Conservation (phyloP, 495 filamentous ascomycete species). For the Aspergillus nidulans region DNA sequence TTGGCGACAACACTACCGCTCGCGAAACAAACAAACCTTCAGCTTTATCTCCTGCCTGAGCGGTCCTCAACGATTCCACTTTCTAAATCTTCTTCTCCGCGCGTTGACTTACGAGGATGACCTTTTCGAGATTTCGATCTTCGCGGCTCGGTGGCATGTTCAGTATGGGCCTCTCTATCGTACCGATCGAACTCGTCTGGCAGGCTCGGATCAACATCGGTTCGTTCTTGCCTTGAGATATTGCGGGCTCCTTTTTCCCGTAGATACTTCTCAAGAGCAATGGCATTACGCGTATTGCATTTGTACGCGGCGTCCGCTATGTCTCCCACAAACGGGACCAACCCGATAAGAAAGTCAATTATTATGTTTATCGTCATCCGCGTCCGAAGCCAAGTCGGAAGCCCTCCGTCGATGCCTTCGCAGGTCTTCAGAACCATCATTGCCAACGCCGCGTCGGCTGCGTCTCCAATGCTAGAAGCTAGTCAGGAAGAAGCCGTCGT, state of each 20-base stretch:
- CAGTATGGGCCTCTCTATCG: conserved; percentile 13
- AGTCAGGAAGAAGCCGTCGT: conserved; percentile 9
- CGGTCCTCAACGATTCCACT: conserved; percentile 20
- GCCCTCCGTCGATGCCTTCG: conserved; percentile 63
- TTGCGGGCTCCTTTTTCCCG: conserved; percentile 41
- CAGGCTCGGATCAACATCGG: conserved; percentile 32
- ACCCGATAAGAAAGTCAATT: conserved; percentile 73
- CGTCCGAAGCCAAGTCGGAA: conserved; percentile 50
- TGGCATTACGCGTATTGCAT: conserved; percentile 73
- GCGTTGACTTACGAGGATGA: conserved; percentile 26
- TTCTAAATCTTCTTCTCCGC: conserved; percentile 28
- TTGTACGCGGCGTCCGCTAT: conserved; percentile 65
- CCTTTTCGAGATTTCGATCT: conserved; percentile 7
- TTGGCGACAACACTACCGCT: background rate
- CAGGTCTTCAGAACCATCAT: conserved; percentile 65
- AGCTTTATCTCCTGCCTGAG: background rate
- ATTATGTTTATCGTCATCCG: conserved; percentile 75
- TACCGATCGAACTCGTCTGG: conserved; percentile 42
- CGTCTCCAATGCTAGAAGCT: conserved; percentile 63
- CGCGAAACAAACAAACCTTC: background rate
- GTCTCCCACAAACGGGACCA: conserved; percentile 84
- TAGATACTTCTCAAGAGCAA: conserved; percentile 68
- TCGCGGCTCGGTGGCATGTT: background rate
- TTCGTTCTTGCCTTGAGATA: conserved; percentile 20
- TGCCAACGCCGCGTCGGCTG: conserved; percentile 55